phyloP scores from a whole-genome alignment of 1,139 yeast genomes.

The Candida albicans region DNA sequence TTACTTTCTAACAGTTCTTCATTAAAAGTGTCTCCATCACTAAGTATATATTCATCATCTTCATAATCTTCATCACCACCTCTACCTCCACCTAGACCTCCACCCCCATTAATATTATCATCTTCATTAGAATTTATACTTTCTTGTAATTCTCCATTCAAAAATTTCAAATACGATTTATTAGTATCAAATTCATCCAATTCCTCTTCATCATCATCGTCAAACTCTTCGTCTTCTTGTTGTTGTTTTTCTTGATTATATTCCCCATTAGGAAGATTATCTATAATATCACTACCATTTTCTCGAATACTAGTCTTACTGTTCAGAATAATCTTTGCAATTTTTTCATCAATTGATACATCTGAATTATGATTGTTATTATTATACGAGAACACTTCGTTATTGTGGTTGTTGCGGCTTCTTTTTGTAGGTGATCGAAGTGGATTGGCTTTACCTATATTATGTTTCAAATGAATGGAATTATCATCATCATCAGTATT shows the following conservation, averaged over 20 bases:
- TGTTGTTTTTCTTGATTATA: too few relatives aligned
- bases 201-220: constrained; percentile 7
- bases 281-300: too few relatives aligned
- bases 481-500: constrained; percentile 45
- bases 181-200: constrained; percentile 12
- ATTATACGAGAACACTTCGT: background rate
- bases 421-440: constrained; percentile 16
- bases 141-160: constrained; percentile 5
- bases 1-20: constrained; percentile 7
- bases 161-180: constrained; percentile 9
- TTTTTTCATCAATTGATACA: constrained; percentile 6
- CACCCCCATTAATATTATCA: constrained; percentile 2
- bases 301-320: too few relatives aligned
- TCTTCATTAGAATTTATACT: constrained; percentile 12
- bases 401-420: background rate
- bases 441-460: constrained; percentile 43
- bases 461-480: constrained; percentile 40
- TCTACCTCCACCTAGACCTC: too few relatives aligned
- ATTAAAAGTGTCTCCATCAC: constrained; percentile 14
- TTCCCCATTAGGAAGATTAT: too few relatives aligned
- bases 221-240: constrained; percentile 1
- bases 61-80: constrained; percentile 10
- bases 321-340: constrained; percentile 5
- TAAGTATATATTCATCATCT: constrained; percentile 11
- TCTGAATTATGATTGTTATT: background rate